A percentile compares a stretch with the other conserved stretches of the same genome.
Conservation (phyloP, 805 yeast genomes). For the Cyberlindnera xishuangbannaensis region DNA sequence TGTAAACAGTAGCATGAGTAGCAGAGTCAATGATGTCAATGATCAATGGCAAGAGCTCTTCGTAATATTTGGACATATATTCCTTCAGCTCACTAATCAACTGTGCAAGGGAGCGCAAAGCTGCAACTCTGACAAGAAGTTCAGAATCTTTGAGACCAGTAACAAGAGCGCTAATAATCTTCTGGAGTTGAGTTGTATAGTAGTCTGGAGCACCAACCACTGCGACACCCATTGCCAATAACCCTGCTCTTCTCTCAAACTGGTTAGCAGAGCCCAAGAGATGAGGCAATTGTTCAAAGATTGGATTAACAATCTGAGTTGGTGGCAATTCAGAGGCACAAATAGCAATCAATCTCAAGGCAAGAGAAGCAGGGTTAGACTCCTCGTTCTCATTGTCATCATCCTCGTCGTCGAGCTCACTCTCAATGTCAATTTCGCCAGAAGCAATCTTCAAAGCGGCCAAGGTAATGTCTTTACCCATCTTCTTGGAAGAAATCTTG, state of each 20-base stretch:
- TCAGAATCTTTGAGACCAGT: constrained; percentile 74
- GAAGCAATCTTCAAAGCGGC: constrained; percentile 73
- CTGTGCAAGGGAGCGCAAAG: constrained; percentile 72
- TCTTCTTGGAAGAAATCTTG: constrained; percentile 69
- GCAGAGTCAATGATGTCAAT: constrained; percentile 85
- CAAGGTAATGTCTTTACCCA: constrained; percentile 75
- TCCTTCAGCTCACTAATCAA: constrained; percentile 83
- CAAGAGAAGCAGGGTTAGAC: constrained; percentile 69
- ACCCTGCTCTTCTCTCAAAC: constrained; percentile 82
- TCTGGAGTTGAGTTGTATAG: constrained; percentile 66
- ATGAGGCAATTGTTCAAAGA: constrained; percentile 57
- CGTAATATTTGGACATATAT: constrained; percentile 78
- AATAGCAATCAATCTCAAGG: constrained; percentile 71
- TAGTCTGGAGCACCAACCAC: constrained; percentile 94
- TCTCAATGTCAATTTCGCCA: constrained; percentile 75
- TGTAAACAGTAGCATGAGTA: constrained; percentile 74
- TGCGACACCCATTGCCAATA: constrained; percentile 74
- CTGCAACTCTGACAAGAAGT: constrained; percentile 75
- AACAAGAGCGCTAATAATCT: constrained; percentile 65
- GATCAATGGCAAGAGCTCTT: constrained; percentile 74
- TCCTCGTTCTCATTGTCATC: constrained; percentile 95
- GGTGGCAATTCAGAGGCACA: constrained; percentile 87
- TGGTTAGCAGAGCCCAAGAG: constrained; percentile 58
- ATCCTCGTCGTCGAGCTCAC: constrained; percentile 69
- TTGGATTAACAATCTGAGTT: constrained; percentile 78